Evolutionary conservation across 2,329 filamentous ascomycete species (phyloP).

Genomic region (Botrytis paeoniae): DNA sequence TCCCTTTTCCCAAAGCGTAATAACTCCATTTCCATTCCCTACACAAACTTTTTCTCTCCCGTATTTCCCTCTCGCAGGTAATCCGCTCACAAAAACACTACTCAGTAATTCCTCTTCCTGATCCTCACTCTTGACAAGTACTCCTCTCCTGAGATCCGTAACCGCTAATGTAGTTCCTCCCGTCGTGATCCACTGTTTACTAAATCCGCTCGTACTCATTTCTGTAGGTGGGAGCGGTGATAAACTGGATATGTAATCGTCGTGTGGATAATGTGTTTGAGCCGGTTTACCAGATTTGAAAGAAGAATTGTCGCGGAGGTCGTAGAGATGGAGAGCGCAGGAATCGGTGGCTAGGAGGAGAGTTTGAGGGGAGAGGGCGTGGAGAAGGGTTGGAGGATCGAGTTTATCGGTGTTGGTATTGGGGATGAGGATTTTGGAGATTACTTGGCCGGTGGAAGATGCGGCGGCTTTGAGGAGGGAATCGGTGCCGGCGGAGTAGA

Average conservation of each 20-base stretch:
- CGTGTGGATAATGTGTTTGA: constrained; percentile 81
- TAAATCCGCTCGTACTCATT: constrained; percentile 80
- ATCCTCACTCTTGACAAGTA: constrained; percentile 85
- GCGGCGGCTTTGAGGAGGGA: constrained; percentile 57
- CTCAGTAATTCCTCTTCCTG: constrained; percentile 93
- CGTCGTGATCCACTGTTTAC: constrained; percentile 93
- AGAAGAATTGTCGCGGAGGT: constrained; percentile 62
- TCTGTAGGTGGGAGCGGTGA: constrained; percentile 76
- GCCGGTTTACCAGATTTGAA: constrained; percentile 61
- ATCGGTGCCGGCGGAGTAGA: constrained; percentile 63
- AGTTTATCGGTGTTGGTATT: constrained; percentile 37
- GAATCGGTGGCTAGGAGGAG: constrained; percentile 89
- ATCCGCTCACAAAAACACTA: constrained; percentile 71
- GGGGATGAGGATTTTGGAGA: constrained; percentile 79
- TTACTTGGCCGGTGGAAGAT: constrained; percentile 61
- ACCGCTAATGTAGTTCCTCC: constrained; percentile 88
- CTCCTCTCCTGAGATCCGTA: constrained; percentile 81
- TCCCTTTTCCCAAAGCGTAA: constrained; percentile 92
- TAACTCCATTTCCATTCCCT: constrained; percentile 70
- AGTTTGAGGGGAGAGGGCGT: constrained; percentile 81
- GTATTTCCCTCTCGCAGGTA: constrained; percentile 62
- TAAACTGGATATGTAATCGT: constrained; percentile 88
- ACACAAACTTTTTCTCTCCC: constrained; percentile 75
- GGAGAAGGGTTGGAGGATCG: constrained; percentile 77
- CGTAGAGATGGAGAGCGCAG: constrained; percentile 82